Conservation (phyloP, 495 filamentous ascomycete species). For the Tuber brumale region DNA sequence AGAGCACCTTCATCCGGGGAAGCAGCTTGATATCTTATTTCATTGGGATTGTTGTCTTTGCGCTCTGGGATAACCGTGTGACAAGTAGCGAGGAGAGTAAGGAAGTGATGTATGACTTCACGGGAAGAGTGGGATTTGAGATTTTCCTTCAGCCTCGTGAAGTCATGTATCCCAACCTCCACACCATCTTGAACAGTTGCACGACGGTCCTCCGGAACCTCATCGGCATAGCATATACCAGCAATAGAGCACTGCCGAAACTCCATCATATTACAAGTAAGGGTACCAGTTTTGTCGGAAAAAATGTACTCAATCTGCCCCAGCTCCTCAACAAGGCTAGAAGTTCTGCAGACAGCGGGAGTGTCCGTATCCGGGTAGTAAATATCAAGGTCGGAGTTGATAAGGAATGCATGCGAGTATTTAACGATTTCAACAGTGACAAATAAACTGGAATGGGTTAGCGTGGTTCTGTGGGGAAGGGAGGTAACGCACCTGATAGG, state of each 20-base stretch:
- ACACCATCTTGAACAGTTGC: conserved; percentile 66
- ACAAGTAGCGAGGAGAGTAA: conserved; percentile 80
- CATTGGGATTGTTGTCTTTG: conserved; percentile 62
- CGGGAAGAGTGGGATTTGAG: conserved; percentile 60
- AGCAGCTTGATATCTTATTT: conserved; percentile 95
- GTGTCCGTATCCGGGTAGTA: conserved; percentile 96
- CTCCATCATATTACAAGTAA: conserved; percentile 99
- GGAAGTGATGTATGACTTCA: conserved; percentile 78
- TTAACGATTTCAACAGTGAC: conserved; percentile 98
- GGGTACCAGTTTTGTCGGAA: conserved; percentile 97
- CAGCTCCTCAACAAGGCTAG: conserved; percentile 91
- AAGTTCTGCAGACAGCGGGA: conserved; percentile 90
- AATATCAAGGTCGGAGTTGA: conserved; percentile 95
- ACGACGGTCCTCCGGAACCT: conserved; percentile 84
- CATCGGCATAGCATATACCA: conserved; percentile 89
- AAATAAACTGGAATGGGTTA: conserved; percentile 55
- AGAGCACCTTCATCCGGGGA: conserved; percentile 96
- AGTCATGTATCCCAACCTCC: conserved; percentile 81
- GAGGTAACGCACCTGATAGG: conserved; percentile 61
- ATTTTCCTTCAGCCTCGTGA: conserved; percentile 68
- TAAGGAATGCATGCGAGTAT: conserved; percentile 93
- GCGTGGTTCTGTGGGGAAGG: conserved; percentile 6
- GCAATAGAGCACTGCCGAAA: conserved; percentile 91
- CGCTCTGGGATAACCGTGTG: conserved; percentile 96
- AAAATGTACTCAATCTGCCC: conserved; percentile 99